A percentile compares a stretch with the other conserved stretches of the same genome.
phyloP scores from a whole-genome alignment of 345 rosid genomes.

The Arabidopsis thaliana region TAIR10.1 NC_003074.8:8277501-8278000 shows the following conservation, averaged over 20 bases:
- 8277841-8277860: conserved; percentile 29
- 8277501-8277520: conserved; percentile 23
- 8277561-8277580: conserved; percentile 43
- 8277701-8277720: neutral
- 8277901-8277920: conserved; percentile 36
- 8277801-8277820: neutral
- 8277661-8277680: conserved; percentile 46
- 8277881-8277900: conserved; percentile 42
- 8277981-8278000: conserved; percentile 3
- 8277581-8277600: conserved; percentile 43
- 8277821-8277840: neutral
- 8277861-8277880: conserved; percentile 41
- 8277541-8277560: conserved; percentile 32
- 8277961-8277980: neutral
- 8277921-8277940: conserved; percentile 38
- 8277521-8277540: conserved; percentile 41
- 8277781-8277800: neutral
- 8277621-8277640: conserved; percentile 42
- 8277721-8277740: neutral
- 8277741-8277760: neutral
- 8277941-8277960: conserved; percentile 38
- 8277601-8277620: conserved; percentile 38
- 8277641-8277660: conserved; percentile 45
- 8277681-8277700: conserved; percentile 16
- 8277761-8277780: neutral